phyloP scores from a whole-genome alignment of 805 yeast genomes.

The Candida jianshihensis region DNA sequence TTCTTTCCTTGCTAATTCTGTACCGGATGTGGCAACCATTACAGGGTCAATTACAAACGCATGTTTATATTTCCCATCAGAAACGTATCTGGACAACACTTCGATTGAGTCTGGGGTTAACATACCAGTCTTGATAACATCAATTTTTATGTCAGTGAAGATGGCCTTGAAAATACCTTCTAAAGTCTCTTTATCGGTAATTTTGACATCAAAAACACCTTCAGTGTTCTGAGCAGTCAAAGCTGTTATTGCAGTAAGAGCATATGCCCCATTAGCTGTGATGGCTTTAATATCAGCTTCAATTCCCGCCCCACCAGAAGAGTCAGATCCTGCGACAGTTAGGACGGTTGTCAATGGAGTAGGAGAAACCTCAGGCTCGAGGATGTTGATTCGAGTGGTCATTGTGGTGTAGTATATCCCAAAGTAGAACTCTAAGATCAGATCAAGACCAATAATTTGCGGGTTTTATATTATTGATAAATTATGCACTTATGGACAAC shows the following conservation, averaged over 20 bases:
- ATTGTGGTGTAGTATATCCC: too few species aligned
- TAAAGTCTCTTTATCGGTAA: conserved; percentile 38
- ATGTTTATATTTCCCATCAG: conserved; percentile 23
- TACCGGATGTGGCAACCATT: conserved; percentile 76
- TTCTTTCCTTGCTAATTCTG: conserved; percentile 41
- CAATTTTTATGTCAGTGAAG: conserved; percentile 52
- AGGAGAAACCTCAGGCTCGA: conserved; percentile 1
- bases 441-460: too few species aligned
- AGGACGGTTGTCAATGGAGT: conserved; percentile 31
- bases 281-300: conserved; percentile 85
- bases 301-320: conserved; percentile 88
- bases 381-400: conserved; percentile 1
- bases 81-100: conserved; percentile 34
- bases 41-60: conserved; percentile 74
- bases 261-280: conserved; percentile 68
- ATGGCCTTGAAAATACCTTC: conserved; percentile 43
- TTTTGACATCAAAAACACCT: conserved; percentile 34
- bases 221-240: conserved; percentile 73
- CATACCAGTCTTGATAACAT: conserved; percentile 79
- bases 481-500: too few species aligned
- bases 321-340: conserved; percentile 69
- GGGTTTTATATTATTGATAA: too few species aligned
- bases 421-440: too few species aligned
- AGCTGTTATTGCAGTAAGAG: conserved; percentile 70
- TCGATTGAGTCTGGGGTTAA: conserved; percentile 48